Evolutionary conservation across 805 yeast genomes (phyloP), one percentile per base, ranked within the genome.

Genomic region (Wickerhamomyces strasburgensis): DNA sequence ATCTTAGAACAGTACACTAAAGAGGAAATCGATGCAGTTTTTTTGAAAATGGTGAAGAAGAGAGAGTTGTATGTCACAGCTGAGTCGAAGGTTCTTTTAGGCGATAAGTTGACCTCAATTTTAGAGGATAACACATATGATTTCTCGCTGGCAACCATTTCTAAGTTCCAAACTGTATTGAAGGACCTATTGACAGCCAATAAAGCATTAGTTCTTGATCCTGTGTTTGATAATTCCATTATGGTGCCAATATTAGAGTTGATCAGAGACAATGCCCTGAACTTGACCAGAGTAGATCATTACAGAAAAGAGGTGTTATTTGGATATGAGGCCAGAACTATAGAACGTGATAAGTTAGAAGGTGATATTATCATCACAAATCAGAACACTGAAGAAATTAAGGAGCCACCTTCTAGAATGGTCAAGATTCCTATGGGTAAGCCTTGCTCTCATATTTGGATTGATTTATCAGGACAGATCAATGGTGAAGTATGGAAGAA

Each of bases 261-360:
- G 24, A 47, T 81, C 14, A 71, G 78, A 3, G 55, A 62, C 5
- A 51, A 58, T 5, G 53, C 58, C 13, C 44, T 79, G 4, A 54
- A 60, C 8, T 44, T 80, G 4, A 67, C 68, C 4, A 66, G 81
- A 31, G 67, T 84, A 16, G 85, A 84, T 47, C 71, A 72, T 35
- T 60, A 70, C 8, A 67, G 74, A 39, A 67, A 63, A 13, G 57
- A 58, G 15, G 55, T 70, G n/a, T 67, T 73, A 35, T 66, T 70
- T 25, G 80, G 85, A 10, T 89, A 88, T 54, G 82, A 81, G 27
- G 83, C 96, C 1, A 71, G 96, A 43, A 65, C 75, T 14, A 72
- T 84, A 28, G 94, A 85, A 43, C 75, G 80, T 45, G 75, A 70
- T 29, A 79, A 68, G 55, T 70, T 74, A 33, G 86, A 72, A 50